Percentiles rank a stretch among this genome's conserved stretches.
Conservation (phyloP, 176 grass and related monocot species). For the Melocanna baccifera region DNA sequence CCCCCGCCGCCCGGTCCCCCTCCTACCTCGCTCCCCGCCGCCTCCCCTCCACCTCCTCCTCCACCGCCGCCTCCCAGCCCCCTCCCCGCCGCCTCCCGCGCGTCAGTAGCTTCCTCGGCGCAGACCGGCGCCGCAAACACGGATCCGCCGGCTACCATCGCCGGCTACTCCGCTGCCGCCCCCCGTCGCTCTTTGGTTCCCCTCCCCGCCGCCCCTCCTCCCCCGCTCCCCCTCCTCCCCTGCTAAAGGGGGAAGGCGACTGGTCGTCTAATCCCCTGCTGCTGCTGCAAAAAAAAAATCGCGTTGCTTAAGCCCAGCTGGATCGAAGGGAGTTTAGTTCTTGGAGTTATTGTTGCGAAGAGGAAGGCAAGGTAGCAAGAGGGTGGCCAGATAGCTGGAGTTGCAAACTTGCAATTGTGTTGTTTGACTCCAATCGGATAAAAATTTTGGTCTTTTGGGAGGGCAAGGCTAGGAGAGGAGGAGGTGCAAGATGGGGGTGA, state of each 20-base stretch:
- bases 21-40: too few species aligned
- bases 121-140: too few species aligned
- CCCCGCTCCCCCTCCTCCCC: too few species aligned
- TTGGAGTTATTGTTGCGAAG: not conserved
- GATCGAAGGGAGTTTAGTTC: not conserved
- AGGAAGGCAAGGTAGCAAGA: not conserved
- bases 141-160: too few species aligned
- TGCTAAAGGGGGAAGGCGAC: not conserved
- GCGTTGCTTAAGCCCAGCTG: not conserved
- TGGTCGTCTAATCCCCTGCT: not conserved
- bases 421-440: not conserved
- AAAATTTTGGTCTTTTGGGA: not conserved
- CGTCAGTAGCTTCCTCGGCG: too few species aligned
- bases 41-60: too few species aligned
- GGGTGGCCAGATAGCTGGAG: not conserved
- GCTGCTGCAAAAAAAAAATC: not conserved
- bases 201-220: too few species aligned
- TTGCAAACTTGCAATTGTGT: not conserved
- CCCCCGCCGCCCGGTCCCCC: too few species aligned
- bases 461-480: not conserved
- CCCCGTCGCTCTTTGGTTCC: too few species aligned
- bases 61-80: too few species aligned
- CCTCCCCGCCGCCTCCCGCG: too few species aligned
- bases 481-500: slow-evolving; percentile 63
- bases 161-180: too few species aligned